phyloP scores from a whole-genome alignment of 495 filamentous ascomycete genomes.

The Terfezia boudieri region DNA sequence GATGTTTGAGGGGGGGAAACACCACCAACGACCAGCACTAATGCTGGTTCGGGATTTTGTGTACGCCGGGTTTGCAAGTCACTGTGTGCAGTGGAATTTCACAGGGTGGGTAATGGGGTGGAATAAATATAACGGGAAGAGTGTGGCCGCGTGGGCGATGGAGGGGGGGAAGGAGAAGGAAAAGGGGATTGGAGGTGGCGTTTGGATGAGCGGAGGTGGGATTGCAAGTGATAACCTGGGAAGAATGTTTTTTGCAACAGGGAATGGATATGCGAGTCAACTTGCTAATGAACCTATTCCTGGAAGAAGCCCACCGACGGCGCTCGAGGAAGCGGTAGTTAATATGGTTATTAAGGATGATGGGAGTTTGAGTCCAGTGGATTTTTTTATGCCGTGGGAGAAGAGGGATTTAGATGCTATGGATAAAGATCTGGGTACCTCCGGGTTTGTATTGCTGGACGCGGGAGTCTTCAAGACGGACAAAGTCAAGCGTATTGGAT shows the following conservation, averaged over 20 bases:
- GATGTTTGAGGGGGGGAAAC: constrained; percentile 24
- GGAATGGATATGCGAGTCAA: constrained; percentile 20
- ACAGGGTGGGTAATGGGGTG: constrained; percentile 28
- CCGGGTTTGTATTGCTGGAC: constrained; percentile 21
- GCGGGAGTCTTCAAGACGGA: constrained; percentile 21
- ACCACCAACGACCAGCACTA: constrained; percentile 24
- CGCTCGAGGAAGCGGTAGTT: constrained; percentile 20
- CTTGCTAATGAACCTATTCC: constrained; percentile 18
- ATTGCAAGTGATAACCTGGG: constrained; percentile 20
- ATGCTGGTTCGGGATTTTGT: constrained; percentile 23
- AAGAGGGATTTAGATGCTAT: constrained; percentile 20
- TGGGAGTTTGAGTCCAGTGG: constrained; percentile 16
- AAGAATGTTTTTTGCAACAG: constrained; percentile 20
- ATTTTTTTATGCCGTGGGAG: constrained; percentile 19
- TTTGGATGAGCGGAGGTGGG: constrained; percentile 21
- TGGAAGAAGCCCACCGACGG: constrained; percentile 18
- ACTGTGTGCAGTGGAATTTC: constrained; percentile 28
- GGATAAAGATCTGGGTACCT: constrained; percentile 19
- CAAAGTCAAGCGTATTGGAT: constrained; percentile 18
- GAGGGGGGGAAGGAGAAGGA: constrained; percentile 18
- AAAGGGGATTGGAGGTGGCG: constrained; percentile 15
- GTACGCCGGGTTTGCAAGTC: constrained; percentile 26
- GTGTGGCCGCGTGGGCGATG: constrained; percentile 22
- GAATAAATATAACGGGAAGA: constrained; percentile 23
- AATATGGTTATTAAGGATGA: constrained; percentile 21